Conservation (phyloP, 2,329 filamentous ascomycete genomes). For the Exophiala sideris region DNA sequence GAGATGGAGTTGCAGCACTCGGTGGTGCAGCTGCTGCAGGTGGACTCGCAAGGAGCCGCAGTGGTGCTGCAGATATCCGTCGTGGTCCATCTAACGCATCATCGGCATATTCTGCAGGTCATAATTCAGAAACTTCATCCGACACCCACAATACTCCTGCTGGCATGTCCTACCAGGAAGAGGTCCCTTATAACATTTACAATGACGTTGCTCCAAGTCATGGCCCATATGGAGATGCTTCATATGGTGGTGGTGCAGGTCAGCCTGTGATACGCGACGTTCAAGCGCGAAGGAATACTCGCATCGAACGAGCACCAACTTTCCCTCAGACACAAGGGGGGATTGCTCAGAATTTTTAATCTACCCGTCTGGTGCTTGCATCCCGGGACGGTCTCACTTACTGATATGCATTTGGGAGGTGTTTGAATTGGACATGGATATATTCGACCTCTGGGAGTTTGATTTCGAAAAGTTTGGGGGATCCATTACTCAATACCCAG, state of each 20-base stretch:
- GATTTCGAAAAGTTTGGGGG: too few relatives aligned
- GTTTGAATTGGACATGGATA: too few relatives aligned
- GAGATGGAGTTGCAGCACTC: constrained; percentile 56
- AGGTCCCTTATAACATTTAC: constrained; percentile 53
- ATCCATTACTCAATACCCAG: too few relatives aligned
- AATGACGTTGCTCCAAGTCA: constrained; percentile 41
- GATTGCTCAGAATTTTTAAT: constrained; percentile 93
- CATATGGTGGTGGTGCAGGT: constrained; percentile 48
- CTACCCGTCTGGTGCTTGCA: neutral
- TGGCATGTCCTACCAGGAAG: constrained; percentile 52
- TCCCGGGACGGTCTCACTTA: too few relatives aligned
- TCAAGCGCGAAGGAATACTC: constrained; percentile 83
- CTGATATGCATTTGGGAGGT: too few relatives aligned
- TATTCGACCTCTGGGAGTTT: too few relatives aligned
- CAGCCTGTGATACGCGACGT: constrained; percentile 92
- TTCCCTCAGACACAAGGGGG: constrained; percentile 80
- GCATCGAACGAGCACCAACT: constrained; percentile 86
- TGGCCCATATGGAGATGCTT: constrained; percentile 55
- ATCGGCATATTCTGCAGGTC: constrained; percentile 76
- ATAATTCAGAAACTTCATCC: constrained; percentile 59
- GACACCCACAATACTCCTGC: constrained; percentile 46
- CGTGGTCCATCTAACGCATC: constrained; percentile 94
- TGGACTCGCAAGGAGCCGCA: constrained; percentile 18
- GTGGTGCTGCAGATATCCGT: constrained; percentile 65
- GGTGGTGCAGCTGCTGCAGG: constrained; percentile 42